Evolutionary conservation across 192 early-diverging fungal genomes (phyloP), one percentile per base, ranked within the genome.

Genomic region (Pecoramyces ruminantium): DNA sequence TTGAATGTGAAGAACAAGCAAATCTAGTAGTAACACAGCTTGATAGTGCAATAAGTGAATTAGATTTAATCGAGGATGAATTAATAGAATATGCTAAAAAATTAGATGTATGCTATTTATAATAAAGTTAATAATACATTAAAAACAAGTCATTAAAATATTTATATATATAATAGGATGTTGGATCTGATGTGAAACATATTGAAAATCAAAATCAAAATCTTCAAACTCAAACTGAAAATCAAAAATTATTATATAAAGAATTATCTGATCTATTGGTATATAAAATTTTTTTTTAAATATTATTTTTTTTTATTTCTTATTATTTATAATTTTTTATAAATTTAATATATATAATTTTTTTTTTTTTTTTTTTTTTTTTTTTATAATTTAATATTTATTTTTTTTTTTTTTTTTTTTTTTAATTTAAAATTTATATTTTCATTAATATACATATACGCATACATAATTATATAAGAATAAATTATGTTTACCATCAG

Each of bases 181-280:
- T 97, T 93, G 96, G 94, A 34, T 91, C 93, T 85, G 95, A 98
- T 85, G 96, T 98, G 79, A 94, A 95, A 86, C 93, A 96, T 81
- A 97, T 99, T 80, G 96, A 98, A 86, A 86, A 92, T 25, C 91
- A 94, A 83, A 98, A 98, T 85, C 93, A 97, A 67, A 93, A 89
- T 79, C 88, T 99, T 79, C 96, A 98, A 84, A 88, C 95, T 29
- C 92, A 94, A 67, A 94, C 95, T 16, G 87, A 87, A 18, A 99
- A 98, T 84, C 97, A 99, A 82, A 92, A 95, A 38, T 88, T 87
- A 29, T 85, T 99, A 38, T 86, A 97, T 16, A 85, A 84, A n/a
- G 96, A 98, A 84, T 87, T 99, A 17, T 95, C 97, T 79, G 88
- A 87, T 30, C 85, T 98, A 28, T 83, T 97, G 82, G 92, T 92